Conservation (phyloP, 2,329 filamentous ascomycete genomes). For the Microascus cirrosus region DNA sequence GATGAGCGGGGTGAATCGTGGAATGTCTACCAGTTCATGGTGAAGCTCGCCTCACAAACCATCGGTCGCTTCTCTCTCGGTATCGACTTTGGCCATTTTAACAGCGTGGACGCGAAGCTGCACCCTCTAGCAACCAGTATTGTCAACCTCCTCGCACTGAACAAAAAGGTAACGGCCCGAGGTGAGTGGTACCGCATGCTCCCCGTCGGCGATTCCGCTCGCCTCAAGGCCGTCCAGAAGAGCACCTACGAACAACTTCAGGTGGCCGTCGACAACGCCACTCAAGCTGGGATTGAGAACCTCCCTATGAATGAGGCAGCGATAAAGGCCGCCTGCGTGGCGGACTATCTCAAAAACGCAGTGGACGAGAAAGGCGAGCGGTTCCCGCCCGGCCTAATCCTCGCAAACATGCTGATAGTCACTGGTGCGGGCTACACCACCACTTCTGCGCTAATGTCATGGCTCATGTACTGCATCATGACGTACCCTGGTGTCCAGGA, state of each 20-base stretch:
- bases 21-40: constrained; percentile 38
- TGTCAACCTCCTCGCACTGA: constrained; percentile 38
- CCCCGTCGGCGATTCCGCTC: constrained; percentile 45
- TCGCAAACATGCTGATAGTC: constrained; percentile 18
- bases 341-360: constrained; percentile 1
- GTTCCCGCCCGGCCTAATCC: constrained; percentile 25
- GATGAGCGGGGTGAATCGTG: constrained; percentile 33
- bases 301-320: neutral
- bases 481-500: constrained; percentile 45
- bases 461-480: constrained; percentile 43
- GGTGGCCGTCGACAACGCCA: constrained; percentile 24
- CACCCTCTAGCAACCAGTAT: constrained; percentile 40
- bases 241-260: constrained; percentile 23
- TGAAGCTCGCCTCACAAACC: constrained; percentile 34
- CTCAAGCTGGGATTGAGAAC: constrained; percentile 13
- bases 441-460: constrained; percentile 45
- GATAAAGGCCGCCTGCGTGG: neutral
- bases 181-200: constrained; percentile 44
- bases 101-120: constrained; percentile 28
- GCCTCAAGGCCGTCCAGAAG: constrained; percentile 20
- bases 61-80: constrained; percentile 32
- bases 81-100: constrained; percentile 33
- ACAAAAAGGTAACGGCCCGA: constrained; percentile 44
- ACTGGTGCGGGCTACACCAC: constrained; percentile 51
- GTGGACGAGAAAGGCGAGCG: constrained; percentile 6